Base-by-base conservation (phyloP, 257 asterid species). In the Euphrasia confusa region DNA sequence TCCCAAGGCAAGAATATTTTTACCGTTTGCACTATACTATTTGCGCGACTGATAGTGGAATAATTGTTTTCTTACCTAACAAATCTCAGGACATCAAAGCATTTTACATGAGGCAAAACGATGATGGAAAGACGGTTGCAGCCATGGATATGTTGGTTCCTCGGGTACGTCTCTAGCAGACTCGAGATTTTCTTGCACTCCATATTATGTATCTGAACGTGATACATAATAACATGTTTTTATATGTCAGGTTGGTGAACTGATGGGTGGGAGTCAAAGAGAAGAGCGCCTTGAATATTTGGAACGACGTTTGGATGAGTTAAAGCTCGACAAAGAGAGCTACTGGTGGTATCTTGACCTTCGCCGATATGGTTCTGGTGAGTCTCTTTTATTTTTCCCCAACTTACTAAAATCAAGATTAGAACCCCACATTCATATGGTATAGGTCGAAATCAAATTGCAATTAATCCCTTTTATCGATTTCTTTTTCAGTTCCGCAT, bases 131-230 rank as follows among this genome's bases (percentile, higher is more conserved):
- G 82, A 93, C 99, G 11, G 99, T 93, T 18, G 97, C 99, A 61
- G 99, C 99, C 70, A 93, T 93, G 99, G 99, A 93, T 79, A 78
- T 89, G 97, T 75, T 93, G 85, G 99, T 93, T 82, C 99, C 99
- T 68, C 92, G 88, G 96, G 99, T 93, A 89, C 49, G 47, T 66
- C 24, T 56, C 60, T 60, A 7, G 18, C 32, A 48, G 58, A 58
- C 35, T 10, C 42, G 14, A 39, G 32, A 2, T 7, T 13, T 63
- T 60, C 69, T 54, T 44, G n/a, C 7, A 1, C 58, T 10, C 21
- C 14, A 14, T 33, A 33, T 33, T 33, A 33, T 33, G 39, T 33
- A 33, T 33, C 11, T 35, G 42, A 35, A 35, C 42, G 8, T 35
- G 42, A 35, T 35, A 7, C 10, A 8, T 35, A 35, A 35, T 74